Conservation (phyloP, 2,329 filamentous ascomycete genomes). For the Colletotrichum zoysiae region DNA sequence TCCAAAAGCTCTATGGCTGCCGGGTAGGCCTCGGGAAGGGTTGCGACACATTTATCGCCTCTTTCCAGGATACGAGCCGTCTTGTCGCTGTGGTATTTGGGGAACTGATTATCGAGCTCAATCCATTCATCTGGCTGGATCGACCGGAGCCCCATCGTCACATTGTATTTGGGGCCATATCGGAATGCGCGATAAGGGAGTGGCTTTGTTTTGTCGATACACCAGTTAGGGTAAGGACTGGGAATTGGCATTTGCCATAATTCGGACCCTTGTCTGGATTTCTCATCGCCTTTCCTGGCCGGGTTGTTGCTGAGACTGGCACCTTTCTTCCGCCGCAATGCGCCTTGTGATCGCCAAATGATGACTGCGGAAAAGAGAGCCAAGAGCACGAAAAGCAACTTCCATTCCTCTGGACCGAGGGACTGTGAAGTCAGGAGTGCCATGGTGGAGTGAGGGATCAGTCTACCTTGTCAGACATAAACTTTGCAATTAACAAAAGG, state of each 20-base stretch:
- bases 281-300: not conserved
- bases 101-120: constrained; percentile 85
- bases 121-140: constrained; percentile 83
- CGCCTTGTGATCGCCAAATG: constrained; percentile 11
- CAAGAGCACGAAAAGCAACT: constrained; percentile 25
- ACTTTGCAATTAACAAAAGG: not conserved
- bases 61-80: constrained; percentile 74
- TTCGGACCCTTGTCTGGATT: not conserved
- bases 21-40: constrained; percentile 76
- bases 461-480: not conserved
- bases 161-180: constrained; percentile 80
- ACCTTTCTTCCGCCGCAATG: not conserved
- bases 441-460: constrained; percentile 8
- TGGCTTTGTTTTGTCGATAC: constrained; percentile 75
- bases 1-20: constrained; percentile 82
- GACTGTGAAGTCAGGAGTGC: not conserved
- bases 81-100: constrained; percentile 80
- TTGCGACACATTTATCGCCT: constrained; percentile 75
- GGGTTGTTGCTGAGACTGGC: not conserved
- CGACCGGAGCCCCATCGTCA: constrained; percentile 82
- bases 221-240: constrained; percentile 75
- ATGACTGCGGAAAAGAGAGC: constrained; percentile 14
- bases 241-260: constrained; percentile 71
- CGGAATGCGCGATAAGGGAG: constrained; percentile 84
- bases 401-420: constrained; percentile 21